Evolutionary conservation across 257 asterid species (phyloP).

Genomic region (Linderniella brevidens): DNA sequence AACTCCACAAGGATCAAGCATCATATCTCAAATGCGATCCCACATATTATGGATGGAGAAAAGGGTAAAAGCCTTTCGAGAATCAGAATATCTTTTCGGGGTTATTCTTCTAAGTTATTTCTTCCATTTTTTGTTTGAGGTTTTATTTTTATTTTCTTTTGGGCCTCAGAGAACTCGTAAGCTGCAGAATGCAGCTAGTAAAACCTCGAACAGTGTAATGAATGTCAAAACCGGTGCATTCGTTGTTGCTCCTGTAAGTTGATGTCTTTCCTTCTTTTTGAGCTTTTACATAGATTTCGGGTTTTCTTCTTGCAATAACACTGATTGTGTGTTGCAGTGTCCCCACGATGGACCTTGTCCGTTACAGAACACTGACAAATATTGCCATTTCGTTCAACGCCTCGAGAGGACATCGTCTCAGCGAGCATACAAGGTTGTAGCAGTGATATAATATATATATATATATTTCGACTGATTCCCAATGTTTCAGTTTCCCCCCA

Average conservation of each 20-base stretch:
- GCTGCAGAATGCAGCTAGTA: conserved; percentile 27
- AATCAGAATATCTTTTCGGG: neutral
- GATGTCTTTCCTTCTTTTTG: conserved; percentile 9
- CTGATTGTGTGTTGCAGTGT: conserved; percentile 37
- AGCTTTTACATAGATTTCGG: neutral
- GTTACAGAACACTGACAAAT: conserved; percentile 56
- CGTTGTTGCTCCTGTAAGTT: conserved; percentile 82
- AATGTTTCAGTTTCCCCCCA: too few relatives aligned
- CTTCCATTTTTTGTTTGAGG: too few relatives aligned
- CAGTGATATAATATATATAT: too few relatives aligned
- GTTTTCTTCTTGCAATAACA: neutral
- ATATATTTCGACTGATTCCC: too few relatives aligned
- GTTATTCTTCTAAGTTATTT: too few relatives aligned
- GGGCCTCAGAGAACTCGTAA: conserved; percentile 46
- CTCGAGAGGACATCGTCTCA: conserved; percentile 87
- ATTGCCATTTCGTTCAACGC: conserved; percentile 96
- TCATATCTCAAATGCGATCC: conserved; percentile 87
- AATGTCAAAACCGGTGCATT: conserved; percentile 63
- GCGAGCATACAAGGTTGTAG: conserved; percentile 61
- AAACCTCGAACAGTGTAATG: conserved; percentile 36
- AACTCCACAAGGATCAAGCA: conserved; percentile 90
- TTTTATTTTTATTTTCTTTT: too few relatives aligned
- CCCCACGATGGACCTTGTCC: conserved; percentile 98
- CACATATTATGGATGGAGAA: conserved; percentile 93
- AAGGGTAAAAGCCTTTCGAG: conserved; percentile 34